Evolutionary conservation across 371 early-diverging fungal species (phyloP).

Genomic region (Rhizopus delemar): DNA sequence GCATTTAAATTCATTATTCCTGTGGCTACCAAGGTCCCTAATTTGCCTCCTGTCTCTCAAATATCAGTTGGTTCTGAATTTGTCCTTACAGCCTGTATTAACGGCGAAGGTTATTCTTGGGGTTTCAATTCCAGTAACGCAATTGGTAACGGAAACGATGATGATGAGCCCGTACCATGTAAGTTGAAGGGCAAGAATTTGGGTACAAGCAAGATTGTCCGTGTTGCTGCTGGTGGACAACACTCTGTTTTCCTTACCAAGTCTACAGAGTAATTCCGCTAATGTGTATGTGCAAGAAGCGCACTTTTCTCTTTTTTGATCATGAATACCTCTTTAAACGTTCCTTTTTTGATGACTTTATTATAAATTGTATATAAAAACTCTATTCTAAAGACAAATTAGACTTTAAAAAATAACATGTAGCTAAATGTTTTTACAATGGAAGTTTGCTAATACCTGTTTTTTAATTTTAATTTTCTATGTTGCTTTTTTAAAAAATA

Average conservation of each 20-base stretch:
- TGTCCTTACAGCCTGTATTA: constrained; percentile 69
- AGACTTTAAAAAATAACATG: no score
- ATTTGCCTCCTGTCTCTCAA: constrained; percentile 49
- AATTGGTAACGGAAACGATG: constrained; percentile 76
- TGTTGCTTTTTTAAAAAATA: background rate
- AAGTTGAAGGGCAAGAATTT: constrained; percentile 56
- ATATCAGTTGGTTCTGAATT: constrained; percentile 90
- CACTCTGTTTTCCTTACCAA: constrained; percentile 67
- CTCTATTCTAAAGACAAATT: no score
- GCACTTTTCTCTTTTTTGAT: no score
- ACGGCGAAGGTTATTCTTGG: constrained; percentile 85
- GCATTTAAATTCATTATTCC: constrained; percentile 64
- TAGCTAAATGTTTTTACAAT: no score
- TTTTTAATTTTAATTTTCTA: no score
- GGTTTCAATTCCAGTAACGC: constrained; percentile 85
- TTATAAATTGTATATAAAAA: background rate
- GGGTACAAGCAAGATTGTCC: constrained; percentile 37
- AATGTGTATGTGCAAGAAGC: no score
- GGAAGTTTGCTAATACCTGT: no score
- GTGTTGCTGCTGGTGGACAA: constrained; percentile 76
- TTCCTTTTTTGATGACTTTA: no score
- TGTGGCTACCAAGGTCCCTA: constrained; percentile 56
- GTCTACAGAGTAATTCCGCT: constrained; percentile 36
- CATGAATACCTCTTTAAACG: no score
- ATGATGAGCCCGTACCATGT: constrained; percentile 58